These are phyloP conservation scores for Jimgerdemannia flammicorona DNA, from an alignment of 192 early-diverging fungal species.

Conservation along the genomic window DNA sequence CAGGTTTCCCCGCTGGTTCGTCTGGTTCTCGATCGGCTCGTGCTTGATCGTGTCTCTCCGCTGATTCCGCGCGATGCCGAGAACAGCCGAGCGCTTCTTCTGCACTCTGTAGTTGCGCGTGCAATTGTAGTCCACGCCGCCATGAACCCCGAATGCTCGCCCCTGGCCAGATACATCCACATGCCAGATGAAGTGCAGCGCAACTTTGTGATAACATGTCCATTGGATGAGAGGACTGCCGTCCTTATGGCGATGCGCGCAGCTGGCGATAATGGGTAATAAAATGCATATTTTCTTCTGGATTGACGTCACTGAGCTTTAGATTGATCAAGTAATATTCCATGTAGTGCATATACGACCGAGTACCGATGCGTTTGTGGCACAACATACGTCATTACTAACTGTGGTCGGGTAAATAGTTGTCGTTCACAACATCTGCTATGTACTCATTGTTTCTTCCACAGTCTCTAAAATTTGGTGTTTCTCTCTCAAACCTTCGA, in stretches of 20 bases:
- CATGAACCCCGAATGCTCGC: slow-evolving; percentile 6
- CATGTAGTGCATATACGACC: neutral
- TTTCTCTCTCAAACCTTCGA: neutral
- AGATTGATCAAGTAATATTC: neutral
- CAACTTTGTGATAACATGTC: slow-evolving; percentile 5
- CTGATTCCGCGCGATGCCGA: neutral
- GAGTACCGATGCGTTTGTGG: slow-evolving; percentile 12
- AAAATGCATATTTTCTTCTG: neutral
- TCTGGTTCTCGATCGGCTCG: neutral
- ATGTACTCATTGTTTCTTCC: neutral
- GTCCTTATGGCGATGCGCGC: slow-evolving; percentile 5
- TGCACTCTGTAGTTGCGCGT: slow-evolving; percentile 8
- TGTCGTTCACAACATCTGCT: neutral
- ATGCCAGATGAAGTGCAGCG: neutral
- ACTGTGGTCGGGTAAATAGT: neutral
- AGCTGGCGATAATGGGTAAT: neutral
- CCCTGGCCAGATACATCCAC: slow-evolving; percentile 11
- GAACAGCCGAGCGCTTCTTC: neutral
- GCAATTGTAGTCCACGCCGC: slow-evolving; percentile 8
- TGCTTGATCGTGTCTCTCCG: slow-evolving; percentile 4
- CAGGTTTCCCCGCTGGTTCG: neutral
- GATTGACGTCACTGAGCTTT: neutral
- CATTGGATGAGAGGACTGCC: slow-evolving; percentile 6
- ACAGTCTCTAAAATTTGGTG: neutral
- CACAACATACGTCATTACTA: neutral